Evolutionary conservation across 2,329 filamentous ascomycete species (phyloP).

Genomic region (Alternaria angustiovoidea): DNA sequence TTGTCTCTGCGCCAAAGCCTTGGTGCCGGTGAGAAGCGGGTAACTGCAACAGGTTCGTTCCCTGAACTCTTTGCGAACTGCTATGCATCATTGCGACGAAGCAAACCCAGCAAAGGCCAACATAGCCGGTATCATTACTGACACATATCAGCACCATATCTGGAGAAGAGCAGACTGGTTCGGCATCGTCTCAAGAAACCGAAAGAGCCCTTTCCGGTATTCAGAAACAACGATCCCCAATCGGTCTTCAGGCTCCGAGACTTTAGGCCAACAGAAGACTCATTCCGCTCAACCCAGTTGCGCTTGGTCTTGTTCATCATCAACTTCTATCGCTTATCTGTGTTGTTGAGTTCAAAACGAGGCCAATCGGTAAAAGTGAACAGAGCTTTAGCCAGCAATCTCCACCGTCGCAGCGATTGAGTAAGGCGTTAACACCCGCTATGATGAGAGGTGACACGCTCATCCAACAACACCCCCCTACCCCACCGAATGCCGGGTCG

Average conservation of each 20-base stretch:
- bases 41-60: constrained; percentile 48
- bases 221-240: constrained; percentile 11
- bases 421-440: constrained; percentile 20
- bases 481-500: constrained; percentile 41
- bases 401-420: constrained; percentile 15
- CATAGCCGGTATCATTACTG: constrained; percentile 29
- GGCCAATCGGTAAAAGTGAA: constrained; percentile 12
- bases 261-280: constrained; percentile 11
- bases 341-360: constrained; percentile 19
- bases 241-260: constrained; percentile 11
- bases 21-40: constrained; percentile 40
- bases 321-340: constrained; percentile 14
- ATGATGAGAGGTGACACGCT: constrained; percentile 47
- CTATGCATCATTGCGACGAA: constrained; percentile 43
- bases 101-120: constrained; percentile 42
- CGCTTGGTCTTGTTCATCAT: constrained; percentile 4
- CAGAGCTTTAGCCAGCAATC: constrained; percentile 8
- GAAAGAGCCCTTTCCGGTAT: not conserved
- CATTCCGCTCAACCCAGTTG: not conserved
- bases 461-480: constrained; percentile 48
- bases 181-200: constrained; percentile 28
- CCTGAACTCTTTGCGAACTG: constrained; percentile 37
- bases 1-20: constrained; percentile 37
- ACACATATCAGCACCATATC: constrained; percentile 36
- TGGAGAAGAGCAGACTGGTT: constrained; percentile 18